phyloP scores from a whole-genome alignment of 495 filamentous ascomycete species.

The Penicilliopsis zonata region DNA sequence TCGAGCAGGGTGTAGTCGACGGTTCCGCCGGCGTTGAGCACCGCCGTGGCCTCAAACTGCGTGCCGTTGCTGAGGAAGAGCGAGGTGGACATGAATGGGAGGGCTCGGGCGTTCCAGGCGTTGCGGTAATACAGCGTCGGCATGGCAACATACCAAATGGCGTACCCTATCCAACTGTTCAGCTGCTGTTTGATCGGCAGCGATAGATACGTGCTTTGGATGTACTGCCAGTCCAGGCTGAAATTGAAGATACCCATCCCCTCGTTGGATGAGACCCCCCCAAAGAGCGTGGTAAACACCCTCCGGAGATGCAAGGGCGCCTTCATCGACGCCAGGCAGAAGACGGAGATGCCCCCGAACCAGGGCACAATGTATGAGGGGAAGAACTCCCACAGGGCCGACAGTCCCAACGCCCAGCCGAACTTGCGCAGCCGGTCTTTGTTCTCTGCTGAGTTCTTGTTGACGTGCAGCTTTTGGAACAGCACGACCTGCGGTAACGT shows the following conservation, averaged over 20 bases:
- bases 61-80: slow-evolving; percentile 18
- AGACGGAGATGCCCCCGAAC: slow-evolving; percentile 35
- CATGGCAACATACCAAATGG: slow-evolving; percentile 29
- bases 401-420: slow-evolving; percentile 4
- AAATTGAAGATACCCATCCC: slow-evolving; percentile 27
- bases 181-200: slow-evolving; percentile 18
- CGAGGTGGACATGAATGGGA: slow-evolving; percentile 38
- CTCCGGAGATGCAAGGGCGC: slow-evolving; percentile 7
- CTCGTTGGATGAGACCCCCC: slow-evolving; percentile 35
- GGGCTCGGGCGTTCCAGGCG: slow-evolving; percentile 32
- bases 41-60: slow-evolving; percentile 4
- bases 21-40: slow-evolving; percentile 18
- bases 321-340: slow-evolving; percentile 38
- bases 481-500: slow-evolving; percentile 9
- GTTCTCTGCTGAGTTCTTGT: slow-evolving; percentile 6
- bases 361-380: slow-evolving; percentile 37
- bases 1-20: slow-evolving; percentile 18
- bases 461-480: slow-evolving; percentile 10
- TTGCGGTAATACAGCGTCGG: slow-evolving; percentile 36
- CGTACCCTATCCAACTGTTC: slow-evolving; percentile 32
- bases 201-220: slow-evolving; percentile 19
- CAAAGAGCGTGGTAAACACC: slow-evolving; percentile 27
- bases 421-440: slow-evolving; percentile 8
- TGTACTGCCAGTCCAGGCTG: slow-evolving; percentile 40
- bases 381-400: slow-evolving; percentile 33